phyloP scores from a whole-genome alignment of 108 stramenopile genomes.

The Fragilariopsis cylindrus region DNA sequence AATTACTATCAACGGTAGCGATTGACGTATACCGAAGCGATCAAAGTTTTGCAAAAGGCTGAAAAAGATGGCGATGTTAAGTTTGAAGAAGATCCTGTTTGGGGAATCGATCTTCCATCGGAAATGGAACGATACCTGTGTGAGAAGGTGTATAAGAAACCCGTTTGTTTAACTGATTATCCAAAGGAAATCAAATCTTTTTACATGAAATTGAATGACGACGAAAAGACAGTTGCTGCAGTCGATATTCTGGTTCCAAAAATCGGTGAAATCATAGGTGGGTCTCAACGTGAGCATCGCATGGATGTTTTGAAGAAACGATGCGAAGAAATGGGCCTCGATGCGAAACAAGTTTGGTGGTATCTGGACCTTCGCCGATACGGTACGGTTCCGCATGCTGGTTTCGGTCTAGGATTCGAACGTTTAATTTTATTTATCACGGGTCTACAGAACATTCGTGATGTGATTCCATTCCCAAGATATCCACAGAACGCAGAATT shows the following conservation, averaged over 20 bases:
- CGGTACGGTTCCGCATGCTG: constrained; percentile 92
- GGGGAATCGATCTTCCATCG: constrained; percentile 85
- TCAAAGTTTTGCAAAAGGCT: constrained; percentile 63
- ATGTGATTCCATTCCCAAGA: constrained; percentile 94
- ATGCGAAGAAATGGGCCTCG: constrained; percentile 56
- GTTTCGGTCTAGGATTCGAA: constrained; percentile 97
- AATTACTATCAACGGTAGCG: constrained; percentile 33
- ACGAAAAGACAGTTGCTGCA: constrained; percentile 88
- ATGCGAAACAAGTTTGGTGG: constrained; percentile 75
- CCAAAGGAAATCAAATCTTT: constrained; percentile 95
- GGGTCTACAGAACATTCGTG: constrained; percentile 88
- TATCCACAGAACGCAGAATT: constrained; percentile 12
- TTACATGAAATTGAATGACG: constrained; percentile 93
- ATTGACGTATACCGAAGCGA: constrained; percentile 84
- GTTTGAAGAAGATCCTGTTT: constrained; percentile 65
- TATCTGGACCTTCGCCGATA: constrained; percentile 89
- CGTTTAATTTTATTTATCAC: constrained; percentile 88
- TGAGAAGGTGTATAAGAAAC: constrained; percentile 79
- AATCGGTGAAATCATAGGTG: constrained; percentile 93
- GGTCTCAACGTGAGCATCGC: constrained; percentile 90
- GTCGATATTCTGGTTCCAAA: constrained; percentile 92
- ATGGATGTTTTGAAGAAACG: constrained; percentile 72
- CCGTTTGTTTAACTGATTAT: constrained; percentile 91
- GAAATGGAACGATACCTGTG: constrained; percentile 94
- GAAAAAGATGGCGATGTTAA: constrained; percentile 59